Percentiles rank a stretch among this genome's conserved stretches.
Conservation (phyloP, 352 stramenopile genomes). For the Globisporangium orthogonon region DNA sequence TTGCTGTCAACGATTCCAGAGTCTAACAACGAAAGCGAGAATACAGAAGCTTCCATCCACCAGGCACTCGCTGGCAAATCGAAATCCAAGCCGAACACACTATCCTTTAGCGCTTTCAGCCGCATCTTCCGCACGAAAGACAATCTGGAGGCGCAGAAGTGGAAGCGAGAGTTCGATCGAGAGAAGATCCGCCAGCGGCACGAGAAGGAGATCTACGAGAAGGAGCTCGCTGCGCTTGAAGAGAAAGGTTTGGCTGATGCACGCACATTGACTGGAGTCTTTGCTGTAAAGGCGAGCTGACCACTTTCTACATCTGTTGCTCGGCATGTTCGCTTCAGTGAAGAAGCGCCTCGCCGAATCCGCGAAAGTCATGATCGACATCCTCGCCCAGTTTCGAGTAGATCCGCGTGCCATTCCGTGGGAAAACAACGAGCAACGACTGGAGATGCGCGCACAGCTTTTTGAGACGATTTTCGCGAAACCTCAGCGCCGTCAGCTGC, state of each 20-base stretch:
- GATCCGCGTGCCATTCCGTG: constrained; percentile 50
- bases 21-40: too few species aligned
- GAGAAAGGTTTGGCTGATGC: constrained; percentile 34
- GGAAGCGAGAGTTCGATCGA: constrained; percentile 67
- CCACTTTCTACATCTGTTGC: not conserved
- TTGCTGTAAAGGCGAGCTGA: not conserved
- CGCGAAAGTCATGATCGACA: constrained; percentile 64
- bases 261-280: not conserved
- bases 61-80: not conserved
- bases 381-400: constrained; percentile 47
- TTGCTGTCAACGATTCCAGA: not conserved
- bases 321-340: constrained; percentile 21
- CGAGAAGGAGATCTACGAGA: constrained; percentile 68
- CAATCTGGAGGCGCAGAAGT: constrained; percentile 32
- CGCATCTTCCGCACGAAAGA: constrained; percentile 62
- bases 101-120: constrained; percentile 62
- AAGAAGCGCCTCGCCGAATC: constrained; percentile 63
- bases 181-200: constrained; percentile 45
- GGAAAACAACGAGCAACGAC: constrained; percentile 37
- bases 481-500: constrained; percentile 26
- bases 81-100: constrained; percentile 14
- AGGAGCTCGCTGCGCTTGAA: constrained; percentile 55
- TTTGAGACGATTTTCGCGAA: constrained; percentile 64
- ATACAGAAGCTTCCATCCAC: not conserved
- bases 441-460: constrained; percentile 43